These are phyloP conservation scores for Seminavis robusta DNA, from an alignment of 108 stramenopile genomes.

Conservation along the genomic window DNA sequence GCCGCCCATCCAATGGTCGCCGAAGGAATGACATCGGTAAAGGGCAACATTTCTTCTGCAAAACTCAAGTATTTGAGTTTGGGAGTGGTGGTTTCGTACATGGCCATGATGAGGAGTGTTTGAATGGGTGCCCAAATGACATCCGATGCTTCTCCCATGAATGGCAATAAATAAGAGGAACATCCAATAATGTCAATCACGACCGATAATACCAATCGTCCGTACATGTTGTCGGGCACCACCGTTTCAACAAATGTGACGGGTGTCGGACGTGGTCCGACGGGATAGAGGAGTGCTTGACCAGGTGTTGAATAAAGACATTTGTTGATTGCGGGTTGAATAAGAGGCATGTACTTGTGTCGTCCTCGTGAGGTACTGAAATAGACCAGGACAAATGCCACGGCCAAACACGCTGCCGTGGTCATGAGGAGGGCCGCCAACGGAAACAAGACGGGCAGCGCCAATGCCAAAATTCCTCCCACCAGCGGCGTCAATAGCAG, in stretches of 20 bases:
- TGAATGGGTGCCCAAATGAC: slow-evolving; percentile 68
- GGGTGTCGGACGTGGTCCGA: slow-evolving; percentile 78
- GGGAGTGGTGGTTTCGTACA: slow-evolving; percentile 51
- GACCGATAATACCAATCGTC: too few relatives aligned
- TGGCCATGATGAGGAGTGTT: slow-evolving; percentile 47
- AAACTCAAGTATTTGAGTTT: slow-evolving; percentile 45
- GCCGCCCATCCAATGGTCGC: slow-evolving; percentile 64
- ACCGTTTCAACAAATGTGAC: slow-evolving; percentile 39
- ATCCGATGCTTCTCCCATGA: too few relatives aligned
- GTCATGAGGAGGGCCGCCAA: slow-evolving; percentile 1
- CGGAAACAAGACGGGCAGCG: too few relatives aligned
- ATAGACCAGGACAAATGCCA: too few relatives aligned
- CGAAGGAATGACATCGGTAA: slow-evolving; percentile 75
- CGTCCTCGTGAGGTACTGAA: slow-evolving; percentile 57
- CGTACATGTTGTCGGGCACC: too few relatives aligned
- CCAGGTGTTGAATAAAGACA: slow-evolving; percentile 48
- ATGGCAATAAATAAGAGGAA: too few relatives aligned
- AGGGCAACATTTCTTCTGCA: slow-evolving; percentile 68
- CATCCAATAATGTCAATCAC: too few relatives aligned
- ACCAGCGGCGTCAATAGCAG: slow-evolving; percentile 61
- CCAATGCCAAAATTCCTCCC: too few relatives aligned
- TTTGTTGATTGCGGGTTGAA: slow-evolving; percentile 43
- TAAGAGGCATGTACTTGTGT: slow-evolving; percentile 18
- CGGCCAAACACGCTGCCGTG: too few relatives aligned
- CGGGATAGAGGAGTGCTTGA: slow-evolving; percentile 69